Evolutionary conservation across 2,329 filamentous ascomycete species (phyloP), one percentile per base, ranked within the genome.

Genomic region (Diaporthe sp.): DNA sequence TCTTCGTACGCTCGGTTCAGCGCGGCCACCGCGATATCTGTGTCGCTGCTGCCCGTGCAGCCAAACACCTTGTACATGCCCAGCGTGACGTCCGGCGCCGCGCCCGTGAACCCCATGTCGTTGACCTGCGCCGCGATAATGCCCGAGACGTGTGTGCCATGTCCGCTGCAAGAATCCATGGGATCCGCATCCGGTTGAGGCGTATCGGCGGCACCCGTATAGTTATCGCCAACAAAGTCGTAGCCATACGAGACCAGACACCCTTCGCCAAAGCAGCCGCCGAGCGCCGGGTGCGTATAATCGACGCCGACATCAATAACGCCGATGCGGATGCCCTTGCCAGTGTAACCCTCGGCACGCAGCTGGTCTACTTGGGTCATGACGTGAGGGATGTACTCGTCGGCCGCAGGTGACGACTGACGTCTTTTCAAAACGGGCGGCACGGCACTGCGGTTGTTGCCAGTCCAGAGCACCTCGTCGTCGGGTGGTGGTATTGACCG

Each of bases 271-370:
- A 85, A 86, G 68, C 84, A 83, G 28, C 84, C 84, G 28, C 85
- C 84, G 12, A 86, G 82, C 42, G 83, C 83, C 25, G 83, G 83
- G 73, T 85, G 84, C 6, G 78, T 81, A 71, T 85, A 86, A 74
- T 86, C 84, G 51, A 84, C 76, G 34, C 85, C 85, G 34, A 79
- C 82, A 71, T 85, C 83, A 17, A 85, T 78, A 9, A 78, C 10
- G 49, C 25, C 71, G n/a, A 73, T 25, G 0, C 44, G 44, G 12
- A 68, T 7, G 22, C 62, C 62, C 10, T 39, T 53, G 62, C 62
- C 62, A 2, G 62, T 68, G 62, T 34, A 17, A 4, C 62, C 62
- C 46, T 53, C 44, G 62, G 44, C 62, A 37, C 46, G 62, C 44
- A 68, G 46, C 31, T 39, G 42, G 44, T 51, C 28, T 17, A 67